Percentiles rank a stretch among this genome's conserved stretches.
Evolutionary conservation across 805 yeast genomes (phyloP).

Genomic region (Schwanniomyces vanrijiae): DNA sequence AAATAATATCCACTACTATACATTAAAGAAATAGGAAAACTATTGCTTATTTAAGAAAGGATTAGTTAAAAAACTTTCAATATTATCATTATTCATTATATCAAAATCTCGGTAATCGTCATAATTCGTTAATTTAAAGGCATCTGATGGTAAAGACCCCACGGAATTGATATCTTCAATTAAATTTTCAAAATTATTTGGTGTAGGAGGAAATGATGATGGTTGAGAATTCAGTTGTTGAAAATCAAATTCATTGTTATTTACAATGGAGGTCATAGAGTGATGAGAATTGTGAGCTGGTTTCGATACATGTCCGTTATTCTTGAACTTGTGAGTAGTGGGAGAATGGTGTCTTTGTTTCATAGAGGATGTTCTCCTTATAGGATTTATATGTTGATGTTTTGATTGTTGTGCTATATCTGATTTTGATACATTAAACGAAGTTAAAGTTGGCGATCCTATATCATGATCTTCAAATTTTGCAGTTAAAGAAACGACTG

Average conservation of each 20-base stretch:
- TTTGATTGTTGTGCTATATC: background rate
- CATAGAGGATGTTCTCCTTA: constrained; percentile 10
- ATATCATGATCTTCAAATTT: constrained; percentile 28
- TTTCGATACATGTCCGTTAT: constrained; percentile 20
- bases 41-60: constrained; percentile 7
- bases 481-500: constrained; percentile 26
- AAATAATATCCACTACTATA: background rate
- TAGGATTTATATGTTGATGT: constrained; percentile 1
- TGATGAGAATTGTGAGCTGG: constrained; percentile 11
- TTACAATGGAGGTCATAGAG: background rate
- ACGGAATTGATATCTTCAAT: constrained; percentile 2
- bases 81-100: constrained; percentile 12
- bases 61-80: constrained; percentile 11
- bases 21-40: background rate
- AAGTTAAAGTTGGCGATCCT: constrained; percentile 16
- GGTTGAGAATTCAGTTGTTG: constrained; percentile 1
- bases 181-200: constrained; percentile 2
- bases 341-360: constrained; percentile 8
- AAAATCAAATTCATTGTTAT: constrained; percentile 8
- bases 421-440: constrained; percentile 4
- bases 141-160: constrained; percentile 12
- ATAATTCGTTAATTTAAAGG: constrained; percentile 5
- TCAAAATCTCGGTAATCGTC: constrained; percentile 7
- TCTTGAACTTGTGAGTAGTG: constrained; percentile 14
- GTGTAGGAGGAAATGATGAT: constrained; percentile 6